Evolutionary conservation across 352 stramenopile species (phyloP).

Genomic region (Phytophthora colocasiae): DNA sequence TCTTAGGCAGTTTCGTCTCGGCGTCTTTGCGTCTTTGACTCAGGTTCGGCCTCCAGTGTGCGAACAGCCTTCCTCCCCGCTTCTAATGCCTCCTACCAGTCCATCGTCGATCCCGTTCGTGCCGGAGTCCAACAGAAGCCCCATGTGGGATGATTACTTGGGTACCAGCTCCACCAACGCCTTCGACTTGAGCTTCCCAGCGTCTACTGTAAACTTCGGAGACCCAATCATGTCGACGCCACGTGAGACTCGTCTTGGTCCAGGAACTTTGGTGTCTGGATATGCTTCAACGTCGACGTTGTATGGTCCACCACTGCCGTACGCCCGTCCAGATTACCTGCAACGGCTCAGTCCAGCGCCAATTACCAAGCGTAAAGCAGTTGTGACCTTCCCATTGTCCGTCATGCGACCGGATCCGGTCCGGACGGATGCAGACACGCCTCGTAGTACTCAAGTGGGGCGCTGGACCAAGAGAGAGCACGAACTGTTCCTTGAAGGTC

Average conservation of each 20-base stretch:
- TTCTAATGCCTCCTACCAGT: conserved; percentile 14
- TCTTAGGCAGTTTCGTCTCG: conserved; percentile 33
- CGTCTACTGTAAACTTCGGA: conserved; percentile 8
- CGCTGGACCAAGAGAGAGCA: conserved; percentile 93
- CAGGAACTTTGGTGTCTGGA: neutral
- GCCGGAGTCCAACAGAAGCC: conserved; percentile 1
- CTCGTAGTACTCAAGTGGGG: conserved; percentile 54
- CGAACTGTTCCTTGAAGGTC: conserved; percentile 87
- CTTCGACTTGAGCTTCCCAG: conserved; percentile 24
- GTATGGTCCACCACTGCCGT: conserved; percentile 11
- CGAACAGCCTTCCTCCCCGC: neutral
- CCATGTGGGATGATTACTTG: conserved; percentile 40
- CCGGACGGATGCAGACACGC: conserved; percentile 4
- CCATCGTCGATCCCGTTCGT: conserved; percentile 22
- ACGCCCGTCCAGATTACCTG: conserved; percentile 4
- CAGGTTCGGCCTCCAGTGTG: neutral
- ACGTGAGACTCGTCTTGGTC: conserved; percentile 14
- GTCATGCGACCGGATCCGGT: conserved; percentile 6
- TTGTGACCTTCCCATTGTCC: conserved; percentile 10
- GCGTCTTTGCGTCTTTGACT: conserved; percentile 6
- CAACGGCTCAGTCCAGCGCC: conserved; percentile 20
- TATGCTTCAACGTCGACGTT: conserved; percentile 18
- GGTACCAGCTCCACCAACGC: conserved; percentile 1
- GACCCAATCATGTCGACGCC: conserved; percentile 1
- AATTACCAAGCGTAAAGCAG: conserved; percentile 18